Evolutionary conservation across 1,284 basidiomycete species (phyloP).

Genomic region (Mycena sp.): DNA sequence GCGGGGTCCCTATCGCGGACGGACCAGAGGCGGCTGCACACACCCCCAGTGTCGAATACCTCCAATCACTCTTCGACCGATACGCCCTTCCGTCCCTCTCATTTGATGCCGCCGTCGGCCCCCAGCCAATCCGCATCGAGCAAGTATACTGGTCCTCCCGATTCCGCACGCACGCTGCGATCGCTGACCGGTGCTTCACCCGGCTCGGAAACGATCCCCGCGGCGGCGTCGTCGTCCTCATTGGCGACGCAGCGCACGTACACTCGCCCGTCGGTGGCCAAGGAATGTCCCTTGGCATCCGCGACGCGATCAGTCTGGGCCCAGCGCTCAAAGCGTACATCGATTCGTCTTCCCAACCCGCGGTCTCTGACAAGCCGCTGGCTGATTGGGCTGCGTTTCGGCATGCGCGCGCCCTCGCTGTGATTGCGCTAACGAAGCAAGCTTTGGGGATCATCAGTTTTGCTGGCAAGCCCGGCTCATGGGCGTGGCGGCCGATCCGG

Average conservation of each 20-base stretch:
- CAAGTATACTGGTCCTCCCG: conserved; percentile 46
- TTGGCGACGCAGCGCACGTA: conserved; percentile 56
- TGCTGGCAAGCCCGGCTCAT: neutral
- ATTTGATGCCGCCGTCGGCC: conserved; percentile 42
- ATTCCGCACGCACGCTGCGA: conserved; percentile 47
- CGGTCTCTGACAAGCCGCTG: neutral
- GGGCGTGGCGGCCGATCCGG: neutral
- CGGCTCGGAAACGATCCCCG: conserved; percentile 29
- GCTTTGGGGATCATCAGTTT: neutral
- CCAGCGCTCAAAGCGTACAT: conserved; percentile 14
- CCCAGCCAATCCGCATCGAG: conserved; percentile 41
- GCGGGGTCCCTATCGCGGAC: conserved; percentile 36
- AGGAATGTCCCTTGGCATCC: conserved; percentile 57
- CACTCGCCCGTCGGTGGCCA: conserved; percentile 55
- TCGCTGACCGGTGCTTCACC: conserved; percentile 47
- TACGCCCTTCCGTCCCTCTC: conserved; percentile 40
- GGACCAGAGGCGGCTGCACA: conserved; percentile 46
- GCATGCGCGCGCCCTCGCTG: conserved; percentile 1
- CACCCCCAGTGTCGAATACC: conserved; percentile 41
- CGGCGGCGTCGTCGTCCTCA: conserved; percentile 44
- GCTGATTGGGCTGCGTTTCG: conserved; percentile 9
- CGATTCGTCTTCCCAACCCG: neutral
- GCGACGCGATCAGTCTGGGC: conserved; percentile 50
- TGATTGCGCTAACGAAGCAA: conserved; percentile 15
- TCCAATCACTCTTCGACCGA: conserved; percentile 45